Conservation (phyloP, 2,329 filamentous ascomycete species). For the Ceratocystis diversiconidia region DNA sequence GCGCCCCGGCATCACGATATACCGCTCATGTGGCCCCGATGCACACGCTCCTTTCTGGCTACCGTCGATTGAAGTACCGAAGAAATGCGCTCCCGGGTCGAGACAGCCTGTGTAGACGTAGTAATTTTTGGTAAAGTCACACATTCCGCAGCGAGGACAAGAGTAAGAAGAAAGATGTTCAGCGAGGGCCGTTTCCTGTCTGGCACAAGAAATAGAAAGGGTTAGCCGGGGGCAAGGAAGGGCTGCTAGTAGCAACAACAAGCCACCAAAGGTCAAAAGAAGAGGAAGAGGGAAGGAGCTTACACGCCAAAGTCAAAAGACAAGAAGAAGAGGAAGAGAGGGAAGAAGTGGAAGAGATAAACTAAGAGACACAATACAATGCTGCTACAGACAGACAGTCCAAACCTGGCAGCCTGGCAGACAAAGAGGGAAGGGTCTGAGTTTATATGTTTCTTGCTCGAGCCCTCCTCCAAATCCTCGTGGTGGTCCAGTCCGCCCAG, state of each 20-base stretch:
- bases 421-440: conserved; percentile 4
- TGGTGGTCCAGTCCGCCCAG: background rate
- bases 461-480: background rate
- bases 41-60: conserved; percentile 44
- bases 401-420: background rate
- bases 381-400: background rate
- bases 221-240: background rate
- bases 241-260: background rate
- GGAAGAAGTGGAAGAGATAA: background rate
- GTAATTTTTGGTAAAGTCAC: conserved; percentile 58
- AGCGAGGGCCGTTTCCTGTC: background rate
- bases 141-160: conserved; percentile 31
- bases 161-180: background rate
- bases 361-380: background rate
- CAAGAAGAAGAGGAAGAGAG: background rate
- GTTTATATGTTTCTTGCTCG: conserved; percentile 1
- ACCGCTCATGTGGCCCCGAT: conserved; percentile 56
- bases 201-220: background rate
- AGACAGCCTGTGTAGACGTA: conserved; percentile 60
- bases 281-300: background rate
- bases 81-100: conserved; percentile 57
- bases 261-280: background rate
- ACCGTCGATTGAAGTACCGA: conserved; percentile 54
- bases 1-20: conserved; percentile 53
- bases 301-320: background rate